Conservation (phyloP, 495 filamentous ascomycete species). For the Hyaloscypha hepaticicola region DNA sequence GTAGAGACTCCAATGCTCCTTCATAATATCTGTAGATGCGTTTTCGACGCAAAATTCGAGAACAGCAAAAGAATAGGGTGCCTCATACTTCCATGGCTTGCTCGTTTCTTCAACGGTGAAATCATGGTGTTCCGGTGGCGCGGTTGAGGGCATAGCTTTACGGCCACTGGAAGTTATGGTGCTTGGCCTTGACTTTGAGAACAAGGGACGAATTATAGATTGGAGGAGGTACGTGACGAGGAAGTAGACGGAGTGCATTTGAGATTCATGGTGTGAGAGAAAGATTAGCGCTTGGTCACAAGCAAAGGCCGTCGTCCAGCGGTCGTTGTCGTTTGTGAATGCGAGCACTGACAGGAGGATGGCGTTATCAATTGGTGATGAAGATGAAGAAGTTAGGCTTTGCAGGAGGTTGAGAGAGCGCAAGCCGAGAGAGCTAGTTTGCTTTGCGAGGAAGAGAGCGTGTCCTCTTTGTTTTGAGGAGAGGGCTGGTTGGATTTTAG, state of each 20-base stretch:
- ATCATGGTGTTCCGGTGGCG: conserved; percentile 40
- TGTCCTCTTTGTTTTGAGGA: not conserved
- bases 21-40: conserved; percentile 36
- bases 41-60: conserved; percentile 63
- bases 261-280: conserved; percentile 41
- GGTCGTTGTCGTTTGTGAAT: conserved; percentile 50
- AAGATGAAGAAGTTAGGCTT: conserved; percentile 27
- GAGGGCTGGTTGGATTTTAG: conserved; percentile 10
- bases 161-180: conserved; percentile 62
- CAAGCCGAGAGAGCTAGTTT: conserved; percentile 12
- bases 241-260: conserved; percentile 29
- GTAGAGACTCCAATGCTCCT: conserved; percentile 68
- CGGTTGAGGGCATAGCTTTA: conserved; percentile 51
- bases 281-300: conserved; percentile 38
- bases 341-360: conserved; percentile 39
- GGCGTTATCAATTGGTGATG: not conserved
- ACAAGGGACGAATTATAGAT: conserved; percentile 62
- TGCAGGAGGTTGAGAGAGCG: conserved; percentile 30
- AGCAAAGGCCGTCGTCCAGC: conserved; percentile 51
- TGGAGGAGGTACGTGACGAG: conserved; percentile 57
- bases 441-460: conserved; percentile 8
- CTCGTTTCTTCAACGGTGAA: conserved; percentile 45
- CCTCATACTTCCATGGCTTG: conserved; percentile 74
- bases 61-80: conserved; percentile 59
- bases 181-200: conserved; percentile 61